Conservation (phyloP, 108 stramenopile genomes). For the Cyclotella distinguenda region DNA sequence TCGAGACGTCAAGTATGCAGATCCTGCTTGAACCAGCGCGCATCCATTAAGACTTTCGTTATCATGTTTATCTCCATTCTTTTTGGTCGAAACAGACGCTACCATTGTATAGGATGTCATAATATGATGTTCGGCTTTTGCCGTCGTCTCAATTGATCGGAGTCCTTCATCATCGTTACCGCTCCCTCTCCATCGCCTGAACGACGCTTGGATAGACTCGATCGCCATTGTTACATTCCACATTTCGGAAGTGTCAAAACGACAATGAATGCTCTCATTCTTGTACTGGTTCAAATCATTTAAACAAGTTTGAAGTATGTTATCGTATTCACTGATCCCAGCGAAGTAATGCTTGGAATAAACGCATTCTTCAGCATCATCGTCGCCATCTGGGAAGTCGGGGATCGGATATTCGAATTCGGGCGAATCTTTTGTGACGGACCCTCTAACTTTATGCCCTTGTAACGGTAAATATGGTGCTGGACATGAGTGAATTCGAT, state of each 20-base stretch:
- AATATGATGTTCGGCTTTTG: constrained; percentile 11
- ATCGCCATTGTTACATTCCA: constrained; percentile 41
- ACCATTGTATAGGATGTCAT: background rate
- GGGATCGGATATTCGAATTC: background rate
- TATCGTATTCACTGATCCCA: constrained; percentile 25
- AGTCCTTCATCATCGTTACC: constrained; percentile 32
- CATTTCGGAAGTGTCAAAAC: constrained; percentile 26
- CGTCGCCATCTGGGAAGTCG: constrained; percentile 38
- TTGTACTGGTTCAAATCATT: constrained; percentile 29
- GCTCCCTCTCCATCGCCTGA: constrained; percentile 28
- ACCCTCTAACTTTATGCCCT: constrained; percentile 18
- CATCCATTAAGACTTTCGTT: background rate
- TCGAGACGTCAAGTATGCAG: constrained; percentile 9
- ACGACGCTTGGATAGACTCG: constrained; percentile 35
- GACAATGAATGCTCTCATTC: constrained; percentile 23
- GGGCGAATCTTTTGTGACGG: background rate
- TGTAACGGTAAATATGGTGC: constrained; percentile 63
- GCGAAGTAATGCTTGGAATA: constrained; percentile 36
- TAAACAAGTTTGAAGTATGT: constrained; percentile 19
- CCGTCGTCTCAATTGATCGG: constrained; percentile 19
- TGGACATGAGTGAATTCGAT: constrained; percentile 50
- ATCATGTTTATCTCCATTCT: background rate
- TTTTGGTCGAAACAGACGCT: background rate
- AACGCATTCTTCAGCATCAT: constrained; percentile 36
- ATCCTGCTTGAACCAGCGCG: constrained; percentile 18